Conservation (phyloP, 2,329 filamentous ascomycete genomes). For the Thelonectria blattea region DNA sequence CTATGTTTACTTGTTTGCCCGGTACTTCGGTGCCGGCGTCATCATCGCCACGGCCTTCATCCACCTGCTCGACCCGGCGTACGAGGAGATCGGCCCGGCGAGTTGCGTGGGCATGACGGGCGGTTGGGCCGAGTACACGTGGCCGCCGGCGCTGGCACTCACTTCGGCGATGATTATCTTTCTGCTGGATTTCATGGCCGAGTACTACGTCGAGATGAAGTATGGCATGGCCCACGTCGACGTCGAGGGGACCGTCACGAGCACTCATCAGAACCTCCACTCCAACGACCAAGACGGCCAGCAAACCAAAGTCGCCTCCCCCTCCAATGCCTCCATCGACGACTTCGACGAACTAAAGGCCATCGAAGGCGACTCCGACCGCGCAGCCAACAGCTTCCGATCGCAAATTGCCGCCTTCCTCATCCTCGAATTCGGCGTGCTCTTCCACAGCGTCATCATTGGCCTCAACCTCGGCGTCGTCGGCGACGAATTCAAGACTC, state of each 20-base stretch:
- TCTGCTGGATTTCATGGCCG: constrained; percentile 55
- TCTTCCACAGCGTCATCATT: constrained; percentile 70
- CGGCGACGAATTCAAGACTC: constrained; percentile 60
- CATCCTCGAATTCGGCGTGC: constrained; percentile 65
- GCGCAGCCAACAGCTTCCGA: not conserved
- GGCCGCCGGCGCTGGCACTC: constrained; percentile 59
- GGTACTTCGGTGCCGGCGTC: constrained; percentile 79
- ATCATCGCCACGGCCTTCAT: constrained; percentile 82
- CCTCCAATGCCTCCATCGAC: not conserved
- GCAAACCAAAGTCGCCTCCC: not conserved
- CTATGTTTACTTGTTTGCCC: constrained; percentile 72
- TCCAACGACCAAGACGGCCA: not conserved
- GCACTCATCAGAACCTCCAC: not conserved
- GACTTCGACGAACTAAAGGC: constrained; percentile 5
- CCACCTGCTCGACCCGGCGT: constrained; percentile 54
- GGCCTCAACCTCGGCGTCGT: constrained; percentile 67
- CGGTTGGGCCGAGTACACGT: constrained; percentile 57
- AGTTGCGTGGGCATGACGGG: constrained; percentile 55
- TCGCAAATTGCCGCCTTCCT: constrained; percentile 52
- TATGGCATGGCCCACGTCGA: constrained; percentile 43
- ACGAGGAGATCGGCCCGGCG: constrained; percentile 41
- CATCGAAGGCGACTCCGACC: not conserved
- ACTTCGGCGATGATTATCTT: constrained; percentile 56
- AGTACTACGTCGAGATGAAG: constrained; percentile 56
- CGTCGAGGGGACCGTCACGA: constrained; percentile 38